phyloP scores from a whole-genome alignment of 2,329 filamentous ascomycete genomes.

The Neopestalotiopsis sp. region DNA sequence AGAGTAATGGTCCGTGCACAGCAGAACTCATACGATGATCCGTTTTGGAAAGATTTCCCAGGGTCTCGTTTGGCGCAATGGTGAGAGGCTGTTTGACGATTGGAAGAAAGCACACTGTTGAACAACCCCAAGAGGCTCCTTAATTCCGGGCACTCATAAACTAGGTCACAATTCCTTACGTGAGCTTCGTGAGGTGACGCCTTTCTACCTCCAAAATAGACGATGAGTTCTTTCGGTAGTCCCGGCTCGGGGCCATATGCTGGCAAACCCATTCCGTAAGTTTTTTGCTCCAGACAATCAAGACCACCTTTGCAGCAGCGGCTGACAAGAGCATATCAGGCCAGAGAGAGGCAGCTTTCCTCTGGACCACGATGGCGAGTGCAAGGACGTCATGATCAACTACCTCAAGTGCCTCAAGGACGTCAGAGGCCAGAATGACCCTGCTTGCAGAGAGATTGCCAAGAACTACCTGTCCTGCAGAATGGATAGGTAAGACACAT shows the following conservation, averaged over 20 bases:
- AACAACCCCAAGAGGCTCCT: background rate
- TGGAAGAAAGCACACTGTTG: background rate
- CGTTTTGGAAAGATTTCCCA: slow-evolving; percentile 11
- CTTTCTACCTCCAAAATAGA: background rate
- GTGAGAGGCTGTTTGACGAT: background rate
- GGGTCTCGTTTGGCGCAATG: background rate
- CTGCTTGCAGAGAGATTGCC: slow-evolving; percentile 82
- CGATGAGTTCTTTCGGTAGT: slow-evolving; percentile 71
- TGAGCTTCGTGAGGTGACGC: background rate
- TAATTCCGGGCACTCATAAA: background rate
- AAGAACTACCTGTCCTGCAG: slow-evolving; percentile 90
- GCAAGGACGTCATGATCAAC: slow-evolving; percentile 83
- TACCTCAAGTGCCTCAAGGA: slow-evolving; percentile 90
- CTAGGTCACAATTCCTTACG: background rate
- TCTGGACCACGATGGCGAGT: slow-evolving; percentile 97
- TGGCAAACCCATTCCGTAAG: slow-evolving; percentile 74
- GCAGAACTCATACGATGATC: slow-evolving; percentile 12
- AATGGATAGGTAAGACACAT: slow-evolving; percentile 81
- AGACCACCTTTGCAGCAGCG: background rate
- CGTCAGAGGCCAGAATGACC: slow-evolving; percentile 82
- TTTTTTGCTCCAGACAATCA: slow-evolving; percentile 24
- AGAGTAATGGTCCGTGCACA: slow-evolving; percentile 11
- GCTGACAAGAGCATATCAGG: slow-evolving; percentile 46
- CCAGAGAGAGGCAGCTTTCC: slow-evolving; percentile 94
- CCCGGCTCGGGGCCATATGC: slow-evolving; percentile 70